A percentile compares a stretch with the other conserved stretches of the same genome.
These are phyloP conservation scores for Thermomucor indicae-seudaticae DNA, from an alignment of 371 early-diverging fungal species.

Conservation along the genomic window DNA sequence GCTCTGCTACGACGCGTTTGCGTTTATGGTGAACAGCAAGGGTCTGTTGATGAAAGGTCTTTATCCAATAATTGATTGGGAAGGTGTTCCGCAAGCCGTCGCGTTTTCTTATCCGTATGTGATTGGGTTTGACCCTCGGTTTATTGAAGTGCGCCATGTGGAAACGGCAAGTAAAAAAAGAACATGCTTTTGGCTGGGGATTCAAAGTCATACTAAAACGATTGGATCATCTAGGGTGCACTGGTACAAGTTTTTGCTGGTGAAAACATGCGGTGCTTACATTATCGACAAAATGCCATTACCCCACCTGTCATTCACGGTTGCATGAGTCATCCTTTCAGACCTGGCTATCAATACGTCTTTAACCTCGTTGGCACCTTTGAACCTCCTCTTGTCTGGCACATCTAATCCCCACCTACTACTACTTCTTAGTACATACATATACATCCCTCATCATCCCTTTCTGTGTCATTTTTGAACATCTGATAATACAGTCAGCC, in stretches of 20 bases:
- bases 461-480: too few species aligned
- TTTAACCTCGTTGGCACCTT: constrained; percentile 26
- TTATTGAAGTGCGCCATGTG: constrained; percentile 87
- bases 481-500: too few species aligned
- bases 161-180: constrained; percentile 58
- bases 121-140: constrained; percentile 83
- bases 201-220: background rate
- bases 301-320: constrained; percentile 44
- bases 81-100: constrained; percentile 53
- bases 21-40: constrained; percentile 80
- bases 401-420: too few species aligned
- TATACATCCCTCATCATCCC: background rate
- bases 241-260: constrained; percentile 44
- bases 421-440: too few species aligned
- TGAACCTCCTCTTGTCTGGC: constrained; percentile 10
- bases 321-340: constrained; percentile 44
- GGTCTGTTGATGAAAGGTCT: constrained; percentile 2
- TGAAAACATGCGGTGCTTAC: constrained; percentile 35
- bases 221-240: constrained; percentile 31
- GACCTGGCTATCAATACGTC: constrained; percentile 38
- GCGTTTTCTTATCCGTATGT: constrained; percentile 81
- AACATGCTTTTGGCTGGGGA: background rate
- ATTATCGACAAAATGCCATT: constrained; percentile 23
- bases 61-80: constrained; percentile 42
- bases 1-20: constrained; percentile 90